Base-by-base conservation (phyloP, 2,329 filamentous ascomycete species). In the Samsoniella hepiali region DNA sequence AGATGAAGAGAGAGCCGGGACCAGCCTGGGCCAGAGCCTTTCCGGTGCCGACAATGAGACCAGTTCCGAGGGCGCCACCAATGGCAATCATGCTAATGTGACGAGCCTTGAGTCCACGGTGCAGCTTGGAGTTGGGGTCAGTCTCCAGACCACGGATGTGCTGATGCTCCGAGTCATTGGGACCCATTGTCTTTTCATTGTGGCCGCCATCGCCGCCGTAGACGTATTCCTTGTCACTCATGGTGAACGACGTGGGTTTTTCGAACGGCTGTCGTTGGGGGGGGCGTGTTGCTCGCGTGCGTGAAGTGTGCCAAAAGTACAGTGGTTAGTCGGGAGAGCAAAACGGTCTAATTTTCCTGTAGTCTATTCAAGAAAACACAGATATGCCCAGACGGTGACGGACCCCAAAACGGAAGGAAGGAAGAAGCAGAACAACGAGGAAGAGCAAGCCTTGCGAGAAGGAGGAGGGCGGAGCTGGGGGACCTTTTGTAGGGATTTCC, bases 1-100 rank as follows among this genome's bases (percentile, higher is more conserved):
- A 87, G 72, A 92, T 88, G 68, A 91, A 81, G 72, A 91, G 85
- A 10, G 88, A 85, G 27, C 79, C 89, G 57, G 89, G 89, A 0
- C 81, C 82, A 57, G 80, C 80, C 68, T 81, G 78, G 29, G 79
- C 81, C 34, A 84, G 78, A 3, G 81, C 81, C 72, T 81, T 81
- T 64, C 82, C 82, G 45, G 84, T 88, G 66, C 89, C 89, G 69
- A 92, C 88, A 67, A 92, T 89, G 62, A 92, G 79, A 73, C 89
- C 89, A 60, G 88, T 91, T 63, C 86, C 89, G 65, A 91, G 87
- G 66, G 89, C 88, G 73, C 90, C 90, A 70, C 89, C 89, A 64
- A 91, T 89, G 68, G 89, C 89, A 75, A 84, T 83, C 81, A 84
- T 84, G 71, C 79, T 82, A 70, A 84, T 83, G 73, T 84, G 81